Percentiles rank a stretch among this genome's conserved stretches.
These are phyloP conservation scores for Pascua guehoae DNA, from an alignment of 1,284 basidiomycete genomes.

Conservation along the genomic window DNA sequence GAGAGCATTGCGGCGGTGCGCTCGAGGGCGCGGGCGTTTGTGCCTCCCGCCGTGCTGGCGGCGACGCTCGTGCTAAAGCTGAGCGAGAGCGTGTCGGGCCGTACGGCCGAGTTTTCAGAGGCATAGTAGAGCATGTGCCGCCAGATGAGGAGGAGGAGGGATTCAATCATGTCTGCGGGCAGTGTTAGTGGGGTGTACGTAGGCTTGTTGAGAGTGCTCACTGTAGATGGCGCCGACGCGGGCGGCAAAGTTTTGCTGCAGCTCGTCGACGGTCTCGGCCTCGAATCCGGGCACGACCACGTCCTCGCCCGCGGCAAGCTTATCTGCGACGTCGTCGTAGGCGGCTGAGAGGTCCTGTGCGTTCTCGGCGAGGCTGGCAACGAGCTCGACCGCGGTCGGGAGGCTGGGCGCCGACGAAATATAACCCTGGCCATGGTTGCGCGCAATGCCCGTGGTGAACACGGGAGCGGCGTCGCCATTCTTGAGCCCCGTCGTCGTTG, in stretches of 20 bases:
- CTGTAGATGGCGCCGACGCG: slow-evolving; percentile 12
- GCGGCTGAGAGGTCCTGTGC: slow-evolving; percentile 28
- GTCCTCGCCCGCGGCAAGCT: slow-evolving; percentile 25
- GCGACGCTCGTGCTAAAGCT: slow-evolving; percentile 26
- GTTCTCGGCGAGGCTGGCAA: slow-evolving; percentile 33
- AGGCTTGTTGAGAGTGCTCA: background rate
- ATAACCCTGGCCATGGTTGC: slow-evolving; percentile 13
- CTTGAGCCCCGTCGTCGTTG: slow-evolving; percentile 35
- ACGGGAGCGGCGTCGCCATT: slow-evolving; percentile 34
- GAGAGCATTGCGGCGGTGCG: slow-evolving; percentile 36
- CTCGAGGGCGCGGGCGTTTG: slow-evolving; percentile 30
- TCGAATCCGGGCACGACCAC: slow-evolving; percentile 10
- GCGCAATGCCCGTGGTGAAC: slow-evolving; percentile 34
- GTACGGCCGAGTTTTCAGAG: slow-evolving; percentile 30
- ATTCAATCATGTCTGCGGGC: slow-evolving; percentile 69
- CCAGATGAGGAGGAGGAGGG: slow-evolving; percentile 78
- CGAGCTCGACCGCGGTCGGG: slow-evolving; percentile 27
- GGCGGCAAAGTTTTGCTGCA: slow-evolving; percentile 10
- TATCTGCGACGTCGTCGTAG: slow-evolving; percentile 31
- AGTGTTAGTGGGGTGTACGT: background rate
- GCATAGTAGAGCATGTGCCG: slow-evolving; percentile 66
- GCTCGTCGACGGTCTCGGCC: slow-evolving; percentile 12
- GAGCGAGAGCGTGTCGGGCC: slow-evolving; percentile 35
- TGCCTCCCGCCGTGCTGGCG: slow-evolving; percentile 16
- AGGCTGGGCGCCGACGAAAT: slow-evolving; percentile 37